phyloP scores from a whole-genome alignment of 345 rosid genomes.

The Euphorbia lathyris region DNA sequence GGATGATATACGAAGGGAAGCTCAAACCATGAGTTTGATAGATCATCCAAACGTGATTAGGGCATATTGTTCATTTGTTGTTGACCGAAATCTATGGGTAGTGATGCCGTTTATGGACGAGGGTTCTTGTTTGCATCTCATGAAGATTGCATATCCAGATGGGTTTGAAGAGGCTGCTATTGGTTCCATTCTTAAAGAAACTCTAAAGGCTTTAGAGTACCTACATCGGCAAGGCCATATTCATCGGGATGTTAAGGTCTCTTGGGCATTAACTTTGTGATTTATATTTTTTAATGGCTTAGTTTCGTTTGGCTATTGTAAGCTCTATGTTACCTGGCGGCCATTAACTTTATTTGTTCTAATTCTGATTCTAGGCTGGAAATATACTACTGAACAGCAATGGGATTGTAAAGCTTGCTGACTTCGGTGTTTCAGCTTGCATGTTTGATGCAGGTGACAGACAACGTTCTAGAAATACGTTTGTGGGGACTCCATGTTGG shows the following conservation, averaged over 20 bases:
- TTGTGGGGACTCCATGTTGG: constrained; percentile 99
- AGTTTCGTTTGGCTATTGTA: not conserved
- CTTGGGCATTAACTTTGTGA: constrained; percentile 14
- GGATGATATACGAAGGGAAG: constrained; percentile 95
- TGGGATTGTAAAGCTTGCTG: constrained; percentile 93
- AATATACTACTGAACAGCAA: constrained; percentile 79
- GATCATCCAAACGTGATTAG: constrained; percentile 92
- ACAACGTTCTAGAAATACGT: constrained; percentile 91
- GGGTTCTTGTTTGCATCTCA: constrained; percentile 96
- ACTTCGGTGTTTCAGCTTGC: constrained; percentile 98
- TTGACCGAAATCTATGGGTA: constrained; percentile 83
- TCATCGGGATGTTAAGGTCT: constrained; percentile 97
- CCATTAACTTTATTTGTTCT: constrained; percentile 3
- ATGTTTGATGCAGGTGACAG: constrained; percentile 97
- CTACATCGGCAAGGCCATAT: constrained; percentile 97
- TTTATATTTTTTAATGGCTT: constrained; percentile 9
- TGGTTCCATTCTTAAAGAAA: constrained; percentile 82
- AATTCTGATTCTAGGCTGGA: constrained; percentile 67
- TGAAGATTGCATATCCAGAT: constrained; percentile 84
- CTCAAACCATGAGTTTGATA: constrained; percentile 96
- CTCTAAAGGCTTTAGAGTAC: constrained; percentile 93
- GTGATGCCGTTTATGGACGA: constrained; percentile 99
- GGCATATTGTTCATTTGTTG: constrained; percentile 92
- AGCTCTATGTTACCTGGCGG: not conserved
- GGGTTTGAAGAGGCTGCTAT: constrained; percentile 98